phyloP scores from a whole-genome alignment of 2,329 filamentous ascomycete genomes.

The Verticillium dahliae region DNA sequence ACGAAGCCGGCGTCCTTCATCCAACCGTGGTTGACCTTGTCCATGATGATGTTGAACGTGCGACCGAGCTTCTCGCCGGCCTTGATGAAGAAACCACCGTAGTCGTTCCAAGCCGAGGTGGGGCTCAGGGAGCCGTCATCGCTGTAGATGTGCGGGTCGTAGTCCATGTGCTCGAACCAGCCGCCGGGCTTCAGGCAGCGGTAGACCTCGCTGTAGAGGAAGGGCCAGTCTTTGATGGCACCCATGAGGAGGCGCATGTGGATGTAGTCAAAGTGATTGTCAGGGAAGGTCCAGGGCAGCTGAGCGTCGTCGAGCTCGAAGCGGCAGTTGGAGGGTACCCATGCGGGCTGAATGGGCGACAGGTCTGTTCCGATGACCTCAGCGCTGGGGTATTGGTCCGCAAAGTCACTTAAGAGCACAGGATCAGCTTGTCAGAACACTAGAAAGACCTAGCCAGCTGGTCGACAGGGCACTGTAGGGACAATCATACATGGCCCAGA shows the following conservation, averaged over 20 bases:
- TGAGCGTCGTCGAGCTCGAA: slow-evolving; percentile 56
- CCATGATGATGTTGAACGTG: slow-evolving; percentile 15
- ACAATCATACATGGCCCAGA: neutral
- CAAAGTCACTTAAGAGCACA: slow-evolving; percentile 26
- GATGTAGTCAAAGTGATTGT: slow-evolving; percentile 47
- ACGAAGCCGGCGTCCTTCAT: slow-evolving; percentile 29
- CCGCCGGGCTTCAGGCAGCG: slow-evolving; percentile 29
- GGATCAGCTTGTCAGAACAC: neutral
- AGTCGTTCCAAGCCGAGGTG: slow-evolving; percentile 17
- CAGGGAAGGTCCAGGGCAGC: slow-evolving; percentile 36
- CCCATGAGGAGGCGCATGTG: slow-evolving; percentile 39
- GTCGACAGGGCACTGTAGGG: neutral
- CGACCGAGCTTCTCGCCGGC: slow-evolving; percentile 19
- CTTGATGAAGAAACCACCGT: slow-evolving; percentile 13
- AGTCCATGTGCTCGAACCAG: slow-evolving; percentile 23
- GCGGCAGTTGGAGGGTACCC: slow-evolving; percentile 20
- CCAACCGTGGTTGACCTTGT: slow-evolving; percentile 12
- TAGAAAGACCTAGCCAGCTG: neutral
- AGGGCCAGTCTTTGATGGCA: slow-evolving; percentile 17
- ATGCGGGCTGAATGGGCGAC: slow-evolving; percentile 24
- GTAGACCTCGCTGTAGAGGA: slow-evolving; percentile 27
- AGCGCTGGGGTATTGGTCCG: slow-evolving; percentile 19
- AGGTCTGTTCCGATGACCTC: slow-evolving; percentile 26
- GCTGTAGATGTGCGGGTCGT: slow-evolving; percentile 10
- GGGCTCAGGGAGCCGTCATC: slow-evolving; percentile 1